A percentile compares a stretch with the other conserved stretches of the same genome.
Evolutionary conservation across 805 yeast genomes (phyloP).

Genomic region (Pichia manshurica): DNA sequence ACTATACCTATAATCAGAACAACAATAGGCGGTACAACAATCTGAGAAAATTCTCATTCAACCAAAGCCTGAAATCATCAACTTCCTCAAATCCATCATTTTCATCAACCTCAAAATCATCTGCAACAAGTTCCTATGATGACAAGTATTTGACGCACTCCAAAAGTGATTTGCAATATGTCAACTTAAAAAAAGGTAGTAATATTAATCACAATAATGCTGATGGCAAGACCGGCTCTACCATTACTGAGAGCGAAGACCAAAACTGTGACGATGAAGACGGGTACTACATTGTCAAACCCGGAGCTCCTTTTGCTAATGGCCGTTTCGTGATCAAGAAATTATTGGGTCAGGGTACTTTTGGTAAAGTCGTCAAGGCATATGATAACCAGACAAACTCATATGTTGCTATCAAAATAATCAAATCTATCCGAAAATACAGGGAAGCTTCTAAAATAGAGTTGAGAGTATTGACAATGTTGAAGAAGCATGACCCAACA

Average conservation of each 20-base stretch:
- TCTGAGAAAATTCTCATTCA: constrained; percentile 24
- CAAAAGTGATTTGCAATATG: constrained; percentile 1
- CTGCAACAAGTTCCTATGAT: constrained; percentile 15
- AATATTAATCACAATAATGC: constrained; percentile 1
- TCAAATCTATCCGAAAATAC: constrained; percentile 86
- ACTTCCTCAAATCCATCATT: constrained; percentile 3
- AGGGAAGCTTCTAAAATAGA: constrained; percentile 95
- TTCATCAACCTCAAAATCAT: constrained; percentile 13
- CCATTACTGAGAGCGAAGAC: constrained; percentile 15
- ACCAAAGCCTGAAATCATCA: constrained; percentile 8
- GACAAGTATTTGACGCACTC: constrained; percentile 2
- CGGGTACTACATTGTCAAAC: constrained; percentile 65
- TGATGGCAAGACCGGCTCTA: constrained; percentile 17
- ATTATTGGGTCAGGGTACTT: constrained; percentile 86
- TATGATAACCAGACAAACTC: constrained; percentile 54
- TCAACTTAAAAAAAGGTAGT: not conserved
- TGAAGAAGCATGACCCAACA: constrained; percentile 63
- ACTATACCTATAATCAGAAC: constrained; percentile 24
- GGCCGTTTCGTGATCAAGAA: constrained; percentile 59
- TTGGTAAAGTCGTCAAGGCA: constrained; percentile 87
- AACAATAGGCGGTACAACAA: not conserved
- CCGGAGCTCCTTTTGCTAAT: constrained; percentile 63
- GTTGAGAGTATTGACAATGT: constrained; percentile 69
- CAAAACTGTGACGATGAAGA: constrained; percentile 54
- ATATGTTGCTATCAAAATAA: constrained; percentile 85